Percentiles rank a stretch among this genome's conserved stretches.
These are phyloP conservation scores for Mycothermus thermophilus DNA, from an alignment of 495 filamentous ascomycete species.

Conservation along the genomic window DNA sequence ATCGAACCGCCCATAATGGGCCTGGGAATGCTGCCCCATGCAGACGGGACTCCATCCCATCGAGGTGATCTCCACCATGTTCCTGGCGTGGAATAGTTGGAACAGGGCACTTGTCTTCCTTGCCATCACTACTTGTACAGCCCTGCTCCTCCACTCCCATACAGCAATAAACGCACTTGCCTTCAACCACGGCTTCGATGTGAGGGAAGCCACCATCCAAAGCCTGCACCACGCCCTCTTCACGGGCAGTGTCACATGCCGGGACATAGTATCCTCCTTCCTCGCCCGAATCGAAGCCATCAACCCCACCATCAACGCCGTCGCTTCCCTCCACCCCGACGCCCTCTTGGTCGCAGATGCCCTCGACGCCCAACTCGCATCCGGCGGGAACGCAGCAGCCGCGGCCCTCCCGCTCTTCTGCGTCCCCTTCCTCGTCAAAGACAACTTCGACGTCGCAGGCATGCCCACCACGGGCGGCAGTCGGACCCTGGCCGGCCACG, in stretches of 20 bases:
- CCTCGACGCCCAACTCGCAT: conserved; percentile 29
- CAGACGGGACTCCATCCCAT: not conserved
- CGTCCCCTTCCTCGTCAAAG: conserved; percentile 49
- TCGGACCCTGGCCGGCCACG: conserved; percentile 30
- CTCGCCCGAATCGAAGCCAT: conserved; percentile 40
- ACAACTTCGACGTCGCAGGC: conserved; percentile 42
- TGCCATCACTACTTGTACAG: not conserved
- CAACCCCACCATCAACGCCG: conserved; percentile 43
- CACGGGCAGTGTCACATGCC: conserved; percentile 35
- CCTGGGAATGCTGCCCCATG: not conserved
- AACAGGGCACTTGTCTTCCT: too few relatives aligned
- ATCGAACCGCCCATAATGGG: too few relatives aligned
- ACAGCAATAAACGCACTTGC: too few relatives aligned
- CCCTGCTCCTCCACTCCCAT: not conserved
- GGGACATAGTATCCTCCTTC: conserved; percentile 39
- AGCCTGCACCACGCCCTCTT: conserved; percentile 39
- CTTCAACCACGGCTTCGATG: too few relatives aligned
- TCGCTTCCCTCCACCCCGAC: conserved; percentile 40
- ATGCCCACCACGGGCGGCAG: conserved; percentile 44
- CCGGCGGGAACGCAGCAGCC: conserved; percentile 29
- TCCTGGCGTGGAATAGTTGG: too few relatives aligned
- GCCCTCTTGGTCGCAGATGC: conserved; percentile 35
- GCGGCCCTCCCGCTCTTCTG: conserved; percentile 29
- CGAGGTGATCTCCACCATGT: too few relatives aligned
- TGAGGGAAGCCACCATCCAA: conserved; percentile 42